Conservation (phyloP, 1,139 yeast genomes). For the Meyerozyma athensensis region DNA sequence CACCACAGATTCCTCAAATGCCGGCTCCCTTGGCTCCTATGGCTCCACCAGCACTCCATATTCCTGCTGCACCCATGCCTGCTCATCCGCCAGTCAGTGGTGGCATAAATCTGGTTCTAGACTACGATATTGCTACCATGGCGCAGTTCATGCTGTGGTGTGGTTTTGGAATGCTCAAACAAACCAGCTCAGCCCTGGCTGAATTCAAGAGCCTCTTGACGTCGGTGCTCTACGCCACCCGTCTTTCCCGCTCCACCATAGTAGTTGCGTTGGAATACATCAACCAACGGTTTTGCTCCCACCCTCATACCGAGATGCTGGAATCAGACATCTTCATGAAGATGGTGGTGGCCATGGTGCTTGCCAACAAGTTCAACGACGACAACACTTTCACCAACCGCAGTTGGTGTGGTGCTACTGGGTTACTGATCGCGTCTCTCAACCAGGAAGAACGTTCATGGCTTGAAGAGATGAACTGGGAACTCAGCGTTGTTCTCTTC, state of each 20-base stretch:
- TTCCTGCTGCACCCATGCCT: slow-evolving; percentile 9
- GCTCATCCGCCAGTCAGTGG: slow-evolving; percentile 42
- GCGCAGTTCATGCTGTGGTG: slow-evolving; percentile 68
- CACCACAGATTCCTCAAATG: too few relatives aligned
- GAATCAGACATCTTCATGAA: slow-evolving; percentile 53
- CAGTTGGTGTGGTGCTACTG: slow-evolving; percentile 95
- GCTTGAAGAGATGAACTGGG: slow-evolving; percentile 53
- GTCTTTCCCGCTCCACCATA: slow-evolving; percentile 79
- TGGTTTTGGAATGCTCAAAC: slow-evolving; percentile 57
- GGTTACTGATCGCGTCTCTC: slow-evolving; percentile 55
- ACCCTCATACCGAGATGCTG: slow-evolving; percentile 22
- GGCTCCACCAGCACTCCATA: slow-evolving; percentile 9
- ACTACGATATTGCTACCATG: slow-evolving; percentile 75
- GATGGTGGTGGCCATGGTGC: slow-evolving; percentile 65
- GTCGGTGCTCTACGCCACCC: slow-evolving; percentile 80
- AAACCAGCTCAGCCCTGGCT: slow-evolving; percentile 43
- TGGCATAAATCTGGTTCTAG: slow-evolving; percentile 73
- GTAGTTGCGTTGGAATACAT: slow-evolving; percentile 75
- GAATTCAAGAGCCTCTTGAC: slow-evolving; percentile 58
- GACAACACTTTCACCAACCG: slow-evolving; percentile 94
- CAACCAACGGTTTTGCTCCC: slow-evolving; percentile 38
- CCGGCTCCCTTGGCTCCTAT: slow-evolving; percentile 10
- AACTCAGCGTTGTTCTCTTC: slow-evolving; percentile 41
- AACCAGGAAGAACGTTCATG: slow-evolving; percentile 71
- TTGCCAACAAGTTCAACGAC: slow-evolving; percentile 93